Evolutionary conservation across 2,329 filamentous ascomycete species (phyloP), one percentile per base, ranked within the genome.

Genomic region (Mariannaea elegans): DNA sequence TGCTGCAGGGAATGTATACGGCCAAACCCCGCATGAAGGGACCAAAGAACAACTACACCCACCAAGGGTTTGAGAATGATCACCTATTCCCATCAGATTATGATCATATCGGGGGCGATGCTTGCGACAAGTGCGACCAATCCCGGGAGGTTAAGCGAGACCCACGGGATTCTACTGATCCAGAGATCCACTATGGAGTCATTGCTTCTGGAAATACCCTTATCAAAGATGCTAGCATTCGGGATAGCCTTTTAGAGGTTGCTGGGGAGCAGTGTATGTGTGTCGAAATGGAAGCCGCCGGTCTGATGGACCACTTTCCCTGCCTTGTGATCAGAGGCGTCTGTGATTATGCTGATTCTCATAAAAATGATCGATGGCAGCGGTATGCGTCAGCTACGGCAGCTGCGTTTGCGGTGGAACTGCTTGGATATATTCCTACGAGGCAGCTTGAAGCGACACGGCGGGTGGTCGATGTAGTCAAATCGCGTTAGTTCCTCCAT

Each of bases 301-400:
- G n/a, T n/a, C n/a, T n/a, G n/a, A n/a, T n/a, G n/a, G n/a, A n/a
- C n/a, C n/a, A n/a, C n/a, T n/a, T n/a, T n/a, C n/a, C n/a, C n/a
- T n/a, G n/a, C n/a, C n/a, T n/a, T n/a, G n/a, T n/a, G n/a, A n/a
- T n/a, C n/a, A n/a, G n/a, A n/a, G n/a, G n/a, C n/a, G n/a, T n/a
- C n/a, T n/a, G n/a, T n/a, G n/a, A n/a, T n/a, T n/a, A n/a, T n/a
- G n/a, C n/a, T 1, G 75, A 77, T 44, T 68, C 70, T 1, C 72
- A 75, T 39, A 75, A 75, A 42, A 72, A 72, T 29, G 66, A 73
- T 7, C 27, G 51, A 1, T 76, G 71, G 73, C 73, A 74, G 42
- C 58, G 64, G 4, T 75, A 71, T 64, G 68, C 73, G 7, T 66
- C 73, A 3, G 69, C 72, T 42, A 57, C 63, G 16, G 72, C 73